Base-by-base conservation (phyloP, 2,329 filamentous ascomycete species). In the Metarhizium album region DNA sequence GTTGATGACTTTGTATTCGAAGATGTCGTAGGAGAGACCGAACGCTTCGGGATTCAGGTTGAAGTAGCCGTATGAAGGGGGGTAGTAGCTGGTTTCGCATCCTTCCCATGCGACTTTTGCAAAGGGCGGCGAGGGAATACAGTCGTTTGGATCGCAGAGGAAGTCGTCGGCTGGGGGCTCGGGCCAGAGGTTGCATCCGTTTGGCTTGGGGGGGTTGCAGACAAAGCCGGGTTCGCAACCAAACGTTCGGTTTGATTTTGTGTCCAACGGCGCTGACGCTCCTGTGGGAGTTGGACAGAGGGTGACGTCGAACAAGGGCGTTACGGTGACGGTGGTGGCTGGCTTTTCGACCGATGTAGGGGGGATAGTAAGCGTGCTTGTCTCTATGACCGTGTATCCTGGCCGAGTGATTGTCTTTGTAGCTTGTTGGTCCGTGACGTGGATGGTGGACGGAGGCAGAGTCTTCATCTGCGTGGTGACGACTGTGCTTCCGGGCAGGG, bases 11-110 rank as follows among this genome's bases (percentile, higher is more conserved):
- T 74, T 59, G 23, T 72, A 65, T 20, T 72, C 70, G 53, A 84
- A 86, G 18, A 86, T 81, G 42, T 75, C 76, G 52, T 79, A 83
- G 47, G 72, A 76, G 16, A 87, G 67, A 4, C 82, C 83, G 52
- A 87, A 87, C 0, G 72, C 72, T 1, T 70, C 62, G 0, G 84
- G 69, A 50, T 82, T 70, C n/a, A 87, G 71, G 52, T 86, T 75
- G 66, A 82, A 87, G 61, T 85, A 86, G 3, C 74, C 78, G 13
- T 56, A 54, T 3, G 59, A 56, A 1, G 75, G 70, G 2, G 74
- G 74, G 54, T 75, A 82, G 59, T 76, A 80, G 16, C 65, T 55
- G 0, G 75, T 79, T 42, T 68, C 51, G 50, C 72, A 70, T 1
- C 62, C 57, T 0, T 63, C 57, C 79, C 78, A 82, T 0, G 58